Conservation (phyloP, 208 protist genomes). For the Wallacemonas rigidus region DNA sequence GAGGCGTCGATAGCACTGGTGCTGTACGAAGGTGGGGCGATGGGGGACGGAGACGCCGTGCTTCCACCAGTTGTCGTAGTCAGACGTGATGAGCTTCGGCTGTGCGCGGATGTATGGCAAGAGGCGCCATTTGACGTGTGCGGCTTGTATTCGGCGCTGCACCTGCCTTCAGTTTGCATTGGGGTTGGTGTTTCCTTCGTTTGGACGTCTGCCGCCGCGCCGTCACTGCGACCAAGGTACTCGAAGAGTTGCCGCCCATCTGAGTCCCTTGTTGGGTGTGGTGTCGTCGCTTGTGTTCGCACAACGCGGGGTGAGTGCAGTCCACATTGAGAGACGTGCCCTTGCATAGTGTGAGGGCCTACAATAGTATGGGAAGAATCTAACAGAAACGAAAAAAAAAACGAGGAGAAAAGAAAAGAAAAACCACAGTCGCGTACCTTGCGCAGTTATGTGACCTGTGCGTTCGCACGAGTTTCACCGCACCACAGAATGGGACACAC, state of each 20-base stretch:
- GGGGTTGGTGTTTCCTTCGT: no score
- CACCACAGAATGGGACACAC: no score
- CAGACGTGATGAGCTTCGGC: no score
- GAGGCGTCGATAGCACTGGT: constrained; percentile 9
- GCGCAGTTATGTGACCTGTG: no score
- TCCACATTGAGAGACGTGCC: constrained; percentile 6
- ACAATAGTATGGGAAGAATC: no score
- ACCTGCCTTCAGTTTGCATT: no score
- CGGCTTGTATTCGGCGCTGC: no score
- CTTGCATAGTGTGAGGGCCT: background rate
- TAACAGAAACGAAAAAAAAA: background rate
- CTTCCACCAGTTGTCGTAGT: background rate
- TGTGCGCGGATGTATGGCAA: no score
- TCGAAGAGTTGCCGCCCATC: background rate
- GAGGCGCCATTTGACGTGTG: no score
- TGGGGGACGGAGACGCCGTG: constrained; percentile 11
- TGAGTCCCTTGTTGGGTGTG: background rate
- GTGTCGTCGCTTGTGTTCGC: background rate
- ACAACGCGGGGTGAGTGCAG: constrained; percentile 7
- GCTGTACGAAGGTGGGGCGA: constrained; percentile 17
- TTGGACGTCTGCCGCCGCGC: background rate
- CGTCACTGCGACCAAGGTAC: background rate
- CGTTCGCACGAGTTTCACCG: no score
- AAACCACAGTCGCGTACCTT: no score
- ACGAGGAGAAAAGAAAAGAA: background rate